Evolutionary conservation across 1,284 basidiomycete species (phyloP).

Genomic region (Sanghuangporus weigelae): DNA sequence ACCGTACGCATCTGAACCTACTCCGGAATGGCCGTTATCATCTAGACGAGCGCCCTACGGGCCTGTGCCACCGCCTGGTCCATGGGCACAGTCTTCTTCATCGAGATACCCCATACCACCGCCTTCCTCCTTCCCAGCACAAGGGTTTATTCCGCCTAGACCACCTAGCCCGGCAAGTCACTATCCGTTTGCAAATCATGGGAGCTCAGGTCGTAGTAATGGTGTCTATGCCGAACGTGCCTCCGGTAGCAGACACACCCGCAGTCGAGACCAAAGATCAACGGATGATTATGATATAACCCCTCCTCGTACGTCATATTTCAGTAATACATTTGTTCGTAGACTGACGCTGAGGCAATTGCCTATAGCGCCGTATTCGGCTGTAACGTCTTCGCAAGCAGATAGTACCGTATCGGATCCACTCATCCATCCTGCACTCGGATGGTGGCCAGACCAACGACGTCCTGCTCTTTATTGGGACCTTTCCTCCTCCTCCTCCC

Average conservation of each 20-base stretch:
- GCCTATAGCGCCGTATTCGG: neutral
- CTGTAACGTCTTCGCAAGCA: neutral
- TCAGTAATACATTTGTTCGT: neutral
- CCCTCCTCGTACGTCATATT: neutral
- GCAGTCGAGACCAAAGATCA: neutral
- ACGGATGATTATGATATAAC: neutral
- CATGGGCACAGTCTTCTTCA: neutral
- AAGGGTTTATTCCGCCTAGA: neutral
- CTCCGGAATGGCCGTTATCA: neutral
- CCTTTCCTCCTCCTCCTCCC: neutral
- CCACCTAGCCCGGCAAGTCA: neutral
- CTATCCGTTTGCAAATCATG: neutral
- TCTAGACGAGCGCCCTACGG: neutral
- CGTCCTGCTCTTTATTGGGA: constrained; percentile 10
- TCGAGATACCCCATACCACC: neutral
- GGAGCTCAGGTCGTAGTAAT: neutral
- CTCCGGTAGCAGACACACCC: neutral
- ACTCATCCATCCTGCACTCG: constrained; percentile 13
- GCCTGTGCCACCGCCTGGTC: neutral
- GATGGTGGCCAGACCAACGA: constrained; percentile 15
- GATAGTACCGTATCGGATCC: constrained; percentile 9
- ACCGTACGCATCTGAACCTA: neutral
- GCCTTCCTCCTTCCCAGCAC: neutral
- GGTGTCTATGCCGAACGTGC: no score
- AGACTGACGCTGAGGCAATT: neutral